These are phyloP conservation scores for Mercurialis annua DNA, from an alignment of 345 rosid genomes.

Conservation along the genomic window DNA sequence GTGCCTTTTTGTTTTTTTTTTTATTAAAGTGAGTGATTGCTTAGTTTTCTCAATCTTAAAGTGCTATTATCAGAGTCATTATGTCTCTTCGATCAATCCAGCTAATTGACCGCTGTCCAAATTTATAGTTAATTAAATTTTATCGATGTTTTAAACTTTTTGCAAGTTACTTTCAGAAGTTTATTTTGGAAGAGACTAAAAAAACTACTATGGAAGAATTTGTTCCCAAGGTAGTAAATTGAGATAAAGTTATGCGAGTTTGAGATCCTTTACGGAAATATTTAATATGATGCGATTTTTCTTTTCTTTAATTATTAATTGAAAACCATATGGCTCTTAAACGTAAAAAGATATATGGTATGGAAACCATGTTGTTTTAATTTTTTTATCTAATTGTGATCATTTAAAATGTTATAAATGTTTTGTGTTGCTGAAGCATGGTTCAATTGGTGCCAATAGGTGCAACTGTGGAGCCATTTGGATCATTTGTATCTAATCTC, in stretches of 20 bases:
- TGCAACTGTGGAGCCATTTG: slow-evolving; percentile 85
- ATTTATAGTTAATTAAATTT: background rate
- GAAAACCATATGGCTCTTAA: background rate
- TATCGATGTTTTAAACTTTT: background rate
- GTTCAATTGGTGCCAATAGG: slow-evolving; percentile 42
- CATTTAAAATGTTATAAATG: background rate
- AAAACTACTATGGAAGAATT: background rate
- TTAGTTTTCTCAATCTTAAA: background rate
- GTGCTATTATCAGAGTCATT: background rate
- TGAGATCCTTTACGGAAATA: background rate
- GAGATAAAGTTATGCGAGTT: too few species aligned
- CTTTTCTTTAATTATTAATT: background rate
- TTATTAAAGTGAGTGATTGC: background rate
- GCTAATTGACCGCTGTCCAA: background rate
- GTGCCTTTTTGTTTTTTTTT: background rate
- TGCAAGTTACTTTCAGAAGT: background rate
- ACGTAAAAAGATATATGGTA: background rate
- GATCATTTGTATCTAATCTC: slow-evolving; percentile 85
- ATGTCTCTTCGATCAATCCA: background rate
- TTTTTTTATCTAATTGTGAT: background rate
- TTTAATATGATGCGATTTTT: background rate
- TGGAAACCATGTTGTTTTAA: too few species aligned
- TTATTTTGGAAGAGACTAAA: background rate
- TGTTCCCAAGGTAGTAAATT: background rate
- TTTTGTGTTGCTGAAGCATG: background rate